Base-by-base conservation (phyloP, 768 basidiomycete genomes). In the Amanita pseudoporphyria region DNA sequence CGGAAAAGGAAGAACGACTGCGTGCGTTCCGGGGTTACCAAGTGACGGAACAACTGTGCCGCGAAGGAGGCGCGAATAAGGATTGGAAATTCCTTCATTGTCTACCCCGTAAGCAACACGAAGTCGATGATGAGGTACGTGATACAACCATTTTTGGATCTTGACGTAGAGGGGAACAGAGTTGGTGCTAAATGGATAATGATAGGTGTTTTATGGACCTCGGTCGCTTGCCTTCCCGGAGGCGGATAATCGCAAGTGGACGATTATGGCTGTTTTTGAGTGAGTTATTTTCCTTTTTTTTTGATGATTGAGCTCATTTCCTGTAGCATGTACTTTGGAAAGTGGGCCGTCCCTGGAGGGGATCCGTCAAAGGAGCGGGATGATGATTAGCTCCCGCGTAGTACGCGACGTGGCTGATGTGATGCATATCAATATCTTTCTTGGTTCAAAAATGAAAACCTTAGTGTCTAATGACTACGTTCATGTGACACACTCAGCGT, bases 21-120 rank as follows among this genome's bases (percentile, higher is more conserved):
- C 70, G 78, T 44, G 95, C 90, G 52, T 99, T 99, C 67, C 55
- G 77, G 14, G 94, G 96, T 2, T 99, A 89, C 65, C 96, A 97
- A 61, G 82, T 99, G 43, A 98, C 95, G 1, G 92, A 97, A 63
- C 67, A 77, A 28, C 74, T 98, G 26, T 93, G 92, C 64, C 68
- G 69, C 14, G 77, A 81, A 52, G 87, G 88, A 6, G 88, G 84
- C 10, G 92, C 93, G 9, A 83, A 88, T 28, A 78, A 81, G 3
- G 69, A 89, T 59, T 96, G 93, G 92, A 83, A 86, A 64, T 97
- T 98, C 76, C 67, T 98, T 65, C 96, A 99, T 61, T 98, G 95
- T 64, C 73, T 99, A 19, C 96, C 96, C 21, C 76, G 95, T 53
- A 96, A 99, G 69, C 65, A 76, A 38, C 73, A 96, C 55, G 95